Evolutionary conservation across 495 filamentous ascomycete species (phyloP), one percentile per base, ranked within the genome.

Genomic region (Hamigera avellanea): DNA sequence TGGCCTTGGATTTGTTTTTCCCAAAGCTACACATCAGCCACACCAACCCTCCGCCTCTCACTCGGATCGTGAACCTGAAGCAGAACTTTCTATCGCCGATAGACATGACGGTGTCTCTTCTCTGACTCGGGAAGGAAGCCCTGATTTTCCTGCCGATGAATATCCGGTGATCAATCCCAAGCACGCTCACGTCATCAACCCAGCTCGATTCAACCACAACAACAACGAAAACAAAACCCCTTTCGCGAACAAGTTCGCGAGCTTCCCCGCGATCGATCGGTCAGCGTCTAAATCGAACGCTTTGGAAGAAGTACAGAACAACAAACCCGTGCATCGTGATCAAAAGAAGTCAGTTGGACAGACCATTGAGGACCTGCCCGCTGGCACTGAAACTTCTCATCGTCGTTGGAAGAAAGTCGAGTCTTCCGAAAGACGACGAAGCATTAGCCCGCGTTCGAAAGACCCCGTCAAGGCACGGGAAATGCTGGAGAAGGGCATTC

Each of bases 401-500:
- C 45, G 47, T 26, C 43, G 33, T 16, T 50, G 53, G 16, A 54
- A 50, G 29, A 56, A 48, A 41, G 38, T 45, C 6, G 55, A 53
- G 10, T 25, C 14, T 13, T 14, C 33, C 1, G 26, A 43, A 16
- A 42, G 38, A 32, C 47, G 54, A 13, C 37, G 62, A 16, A 57
- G 56, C 40, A 49, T 59, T 12, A 62, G 58, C 37, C 55, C 54
- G 27, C 56, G 56, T 14, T 58, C 62, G 1, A 61, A 69, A 35
- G 64, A 74, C 45, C 59, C 67, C 2, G 50, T 44, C 4, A 65
- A 73, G 42, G 64, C 67, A 0, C 52, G 59, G 23, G 63, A 71
- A 26, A 64, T 93, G 19, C 71, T 95, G 2, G 70, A 74, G 26
- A 91, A 82, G 44, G 85, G 81, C 33, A 84, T 93, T 43, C 63